Evolutionary conservation across 148 eudicot genomes (phyloP), one percentile per base, ranked within the genome.

Genomic region (Selenicereus undatus): DNA sequence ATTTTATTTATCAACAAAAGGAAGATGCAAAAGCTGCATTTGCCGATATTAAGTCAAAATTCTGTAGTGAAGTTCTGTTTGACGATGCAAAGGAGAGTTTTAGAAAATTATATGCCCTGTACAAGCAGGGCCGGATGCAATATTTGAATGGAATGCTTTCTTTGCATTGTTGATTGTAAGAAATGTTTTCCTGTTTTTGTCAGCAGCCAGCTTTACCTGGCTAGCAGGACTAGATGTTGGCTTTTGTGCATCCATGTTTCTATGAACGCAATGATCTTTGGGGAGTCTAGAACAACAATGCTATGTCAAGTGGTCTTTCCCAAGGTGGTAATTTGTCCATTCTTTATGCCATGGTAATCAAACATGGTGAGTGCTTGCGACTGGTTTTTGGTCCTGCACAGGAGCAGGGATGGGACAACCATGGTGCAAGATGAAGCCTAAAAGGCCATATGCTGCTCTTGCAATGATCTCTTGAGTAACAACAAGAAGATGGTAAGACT

Each of bases 71-170:
- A 79, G 84, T 85, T 27, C 87, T 76, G 54, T 91, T 90, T 87
- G 88, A 80, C 76, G 89, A 90, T 83, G 89, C 88, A 18, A 81
- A 81, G 82, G 82, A 78, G 71, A 69, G 74, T 78, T 93, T 84
- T 78, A 84, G 39, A 52, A 56, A 24, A 83, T 83, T 89, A 78
- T 90, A 87, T 86, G 88, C 78, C 70, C 86, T 83, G 85, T 93
- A 90, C 82, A 90, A 87, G 84, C 86, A 83, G 74, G 86, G 86
- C 51, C 81, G 97, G 72, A 85, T 82, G 72, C 91, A 85, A 76
- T 93, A 86, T 81, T 84, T 68, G 77, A 84, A 85, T 69, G 97
- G 97, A 76, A 91, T 92, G 97, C 90, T 93, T 78, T 86, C 97
- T 17, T 79, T 93, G 79, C 93, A 91, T 84, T 80, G 75, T 78